These are phyloP conservation scores for Capsicum rhomboideum DNA, from an alignment of 257 asterid genomes.

Conservation along the genomic window DNA sequence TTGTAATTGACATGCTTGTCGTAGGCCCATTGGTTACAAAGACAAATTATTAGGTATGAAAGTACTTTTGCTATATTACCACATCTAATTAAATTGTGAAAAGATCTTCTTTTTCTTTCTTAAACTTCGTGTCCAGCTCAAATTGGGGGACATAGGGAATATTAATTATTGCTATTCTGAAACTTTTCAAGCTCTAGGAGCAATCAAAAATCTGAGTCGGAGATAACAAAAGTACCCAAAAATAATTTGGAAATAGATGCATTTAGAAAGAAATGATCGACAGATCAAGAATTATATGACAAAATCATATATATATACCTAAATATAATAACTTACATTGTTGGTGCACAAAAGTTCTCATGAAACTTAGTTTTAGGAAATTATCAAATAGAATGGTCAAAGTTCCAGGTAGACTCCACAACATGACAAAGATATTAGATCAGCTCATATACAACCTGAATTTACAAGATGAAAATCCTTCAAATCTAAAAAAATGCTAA, in stretches of 20 bases:
- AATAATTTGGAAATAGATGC: background rate
- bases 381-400: background rate
- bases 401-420: background rate
- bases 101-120: background rate
- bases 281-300: background rate
- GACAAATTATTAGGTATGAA: background rate
- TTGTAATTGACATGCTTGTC: background rate
- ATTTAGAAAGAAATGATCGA: background rate
- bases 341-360: background rate
- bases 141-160: background rate
- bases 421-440: background rate
- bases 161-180: background rate
- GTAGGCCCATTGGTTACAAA: background rate
- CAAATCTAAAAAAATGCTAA: background rate
- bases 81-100: background rate
- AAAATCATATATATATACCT: background rate
- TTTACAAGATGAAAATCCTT: background rate
- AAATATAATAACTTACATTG: background rate
- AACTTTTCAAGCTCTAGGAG: background rate
- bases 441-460: background rate
- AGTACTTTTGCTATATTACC: background rate
- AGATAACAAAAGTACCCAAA: background rate
- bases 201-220: background rate
- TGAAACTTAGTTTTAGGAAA: background rate
- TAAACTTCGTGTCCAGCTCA: background rate